phyloP scores from a whole-genome alignment of 306 rosid species.

The Nissolia schottii region DNA sequence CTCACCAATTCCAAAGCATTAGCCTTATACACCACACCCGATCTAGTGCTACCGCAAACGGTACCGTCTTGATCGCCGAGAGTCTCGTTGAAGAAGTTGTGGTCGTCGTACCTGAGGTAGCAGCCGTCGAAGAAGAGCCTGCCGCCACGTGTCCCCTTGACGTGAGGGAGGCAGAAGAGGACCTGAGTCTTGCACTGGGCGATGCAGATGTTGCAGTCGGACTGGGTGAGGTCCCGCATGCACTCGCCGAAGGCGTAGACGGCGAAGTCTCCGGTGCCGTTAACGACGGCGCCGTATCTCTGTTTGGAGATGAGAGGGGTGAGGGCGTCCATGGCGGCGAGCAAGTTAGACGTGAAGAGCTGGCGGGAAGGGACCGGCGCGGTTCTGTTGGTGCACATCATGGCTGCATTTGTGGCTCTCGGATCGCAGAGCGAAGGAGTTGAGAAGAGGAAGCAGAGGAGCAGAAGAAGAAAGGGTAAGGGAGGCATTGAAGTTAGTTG shows the following conservation, averaged over 20 bases:
- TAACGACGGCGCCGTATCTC: conserved; percentile 33
- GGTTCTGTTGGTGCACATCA: conserved; percentile 49
- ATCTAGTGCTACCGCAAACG: conserved; percentile 43
- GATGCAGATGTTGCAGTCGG: conserved; percentile 63
- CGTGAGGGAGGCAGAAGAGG: conserved; percentile 55
- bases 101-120: conserved; percentile 52
- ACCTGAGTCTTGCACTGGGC: conserved; percentile 63
- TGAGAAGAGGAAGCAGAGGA: not conserved
- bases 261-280: conserved; percentile 40
- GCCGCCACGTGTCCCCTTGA: conserved; percentile 49
- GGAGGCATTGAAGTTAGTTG: conserved; percentile 2
- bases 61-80: conserved; percentile 28
- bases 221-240: conserved; percentile 52
- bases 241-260: conserved; percentile 64
- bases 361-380: conserved; percentile 27
- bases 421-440: conserved; percentile 37
- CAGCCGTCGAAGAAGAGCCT: conserved; percentile 61
- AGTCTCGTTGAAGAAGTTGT: conserved; percentile 47
- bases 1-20: conserved; percentile 44
- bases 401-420: conserved; percentile 46
- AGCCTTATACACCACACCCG: conserved; percentile 22
- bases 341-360: conserved; percentile 36
- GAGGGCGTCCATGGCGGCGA: conserved; percentile 45
- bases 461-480: not conserved
- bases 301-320: conserved; percentile 29